Conservation (phyloP, 2,329 filamentous ascomycete genomes). For the Cadophora sp. region DNA sequence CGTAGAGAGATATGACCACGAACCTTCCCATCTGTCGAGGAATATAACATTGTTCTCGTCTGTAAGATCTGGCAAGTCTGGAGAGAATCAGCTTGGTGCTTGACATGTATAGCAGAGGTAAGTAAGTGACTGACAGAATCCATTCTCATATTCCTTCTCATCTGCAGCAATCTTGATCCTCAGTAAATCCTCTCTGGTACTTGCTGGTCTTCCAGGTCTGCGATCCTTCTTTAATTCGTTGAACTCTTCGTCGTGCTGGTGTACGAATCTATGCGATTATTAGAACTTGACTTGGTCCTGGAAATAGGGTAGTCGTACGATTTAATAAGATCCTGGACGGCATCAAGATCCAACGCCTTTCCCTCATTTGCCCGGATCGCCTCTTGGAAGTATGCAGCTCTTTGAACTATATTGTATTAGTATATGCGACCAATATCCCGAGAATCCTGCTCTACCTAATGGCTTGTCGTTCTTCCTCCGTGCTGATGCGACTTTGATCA, state of each 20-base stretch:
- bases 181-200: slow-evolving; percentile 77
- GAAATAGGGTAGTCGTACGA: slow-evolving; percentile 58
- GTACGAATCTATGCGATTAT: slow-evolving; percentile 60
- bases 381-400: slow-evolving; percentile 76
- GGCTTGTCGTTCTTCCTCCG: slow-evolving; percentile 77
- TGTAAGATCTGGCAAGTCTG: slow-evolving; percentile 78
- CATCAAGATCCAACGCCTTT: slow-evolving; percentile 58
- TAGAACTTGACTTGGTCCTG: slow-evolving; percentile 36
- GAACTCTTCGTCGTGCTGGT: slow-evolving; percentile 75
- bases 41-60: slow-evolving; percentile 68
- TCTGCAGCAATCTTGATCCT: slow-evolving; percentile 74
- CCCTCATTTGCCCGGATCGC: slow-evolving; percentile 60
- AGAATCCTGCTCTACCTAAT: slow-evolving; percentile 59
- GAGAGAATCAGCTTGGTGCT: slow-evolving; percentile 21
- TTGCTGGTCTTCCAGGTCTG: slow-evolving; percentile 80
- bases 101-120: background rate
- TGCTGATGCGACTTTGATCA: slow-evolving; percentile 73
- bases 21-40: slow-evolving; percentile 78
- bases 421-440: slow-evolving; percentile 17
- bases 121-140: slow-evolving; percentile 70
- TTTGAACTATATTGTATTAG: slow-evolving; percentile 59
- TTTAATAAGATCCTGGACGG: slow-evolving; percentile 67
- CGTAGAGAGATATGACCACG: slow-evolving; percentile 80
- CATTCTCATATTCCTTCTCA: slow-evolving; percentile 79
- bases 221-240: slow-evolving; percentile 69